Base-by-base conservation (phyloP, 768 basidiomycete genomes). In the Boletus fagicola region DNA sequence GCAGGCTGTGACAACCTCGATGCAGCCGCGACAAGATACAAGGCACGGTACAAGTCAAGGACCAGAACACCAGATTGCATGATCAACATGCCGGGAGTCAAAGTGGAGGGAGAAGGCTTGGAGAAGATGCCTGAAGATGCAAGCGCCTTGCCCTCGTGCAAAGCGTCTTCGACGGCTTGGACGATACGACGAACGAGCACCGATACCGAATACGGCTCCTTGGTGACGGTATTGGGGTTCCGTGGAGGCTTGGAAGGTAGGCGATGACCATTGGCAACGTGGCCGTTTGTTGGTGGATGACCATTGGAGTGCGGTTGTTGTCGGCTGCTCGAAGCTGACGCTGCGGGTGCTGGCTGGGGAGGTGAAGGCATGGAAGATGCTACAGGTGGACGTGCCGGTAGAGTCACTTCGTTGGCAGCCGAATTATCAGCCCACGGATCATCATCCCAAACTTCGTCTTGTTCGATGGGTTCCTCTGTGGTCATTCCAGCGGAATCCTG, bases 11-110 rank as follows among this genome's bases (percentile, higher is more conserved):
- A 70, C 31, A 90, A 70, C 45, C 77, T 74, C 38, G 75, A 63
- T 0, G 76, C 70, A 57, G 83, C 84, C 35, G 78, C 78, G 38
- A 89, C 78, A 13, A 92, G 92, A 67, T 90, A 85, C 26, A 97
- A 69, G 1, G 91, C 90, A 44, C 88, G 81, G 72, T 86, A 90
- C 10, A 97, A 74, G 53, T 95, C 93, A 53, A 96, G 76, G 2
- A 86, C 77, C 18, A 86, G 80, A 3, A 83, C 75, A 18, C 87
- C 80, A 1, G 87, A 78, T 60, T 86, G 81, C 44, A 82, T 65
- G 26, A 94, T 76, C 22, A 86, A 73, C 2, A 72, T 75, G 11
- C 88, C 87, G 20, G 82, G 79, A 3, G 73, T 59, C 2, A 63
- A 69, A 30, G 62, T 64, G 31, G 78, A 62, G 30, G 72, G 60